phyloP scores from a whole-genome alignment of 1,284 basidiomycete genomes.

The Ganoderma boninense region DNA sequence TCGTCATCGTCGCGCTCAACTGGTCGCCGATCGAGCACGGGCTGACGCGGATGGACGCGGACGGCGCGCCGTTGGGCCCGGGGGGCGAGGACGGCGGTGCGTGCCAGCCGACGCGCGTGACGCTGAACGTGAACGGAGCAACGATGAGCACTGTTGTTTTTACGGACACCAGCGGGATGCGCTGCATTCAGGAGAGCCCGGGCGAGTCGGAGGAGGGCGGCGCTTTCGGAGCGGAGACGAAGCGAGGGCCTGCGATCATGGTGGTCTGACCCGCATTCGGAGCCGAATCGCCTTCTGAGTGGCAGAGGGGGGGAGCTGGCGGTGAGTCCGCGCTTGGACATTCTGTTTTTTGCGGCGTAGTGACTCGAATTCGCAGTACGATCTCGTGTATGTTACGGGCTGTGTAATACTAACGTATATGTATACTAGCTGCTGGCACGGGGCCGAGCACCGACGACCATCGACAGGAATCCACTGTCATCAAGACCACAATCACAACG shows the following conservation, averaged over 20 bases:
- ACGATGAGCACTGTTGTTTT: constrained; percentile 1
- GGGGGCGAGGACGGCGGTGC: background rate
- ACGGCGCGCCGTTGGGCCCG: background rate
- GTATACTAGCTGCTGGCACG: background rate
- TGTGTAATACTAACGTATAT: background rate
- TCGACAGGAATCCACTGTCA: too few species aligned
- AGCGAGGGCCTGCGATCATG: background rate
- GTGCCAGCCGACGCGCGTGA: too few species aligned
- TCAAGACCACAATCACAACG: background rate
- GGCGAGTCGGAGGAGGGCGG: background rate
- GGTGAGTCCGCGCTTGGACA: too few species aligned
- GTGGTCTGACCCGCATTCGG: too few species aligned
- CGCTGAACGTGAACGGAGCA: background rate
- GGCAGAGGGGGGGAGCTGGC: too few species aligned
- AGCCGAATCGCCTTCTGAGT: too few species aligned
- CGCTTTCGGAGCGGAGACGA: background rate
- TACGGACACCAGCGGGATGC: background rate
- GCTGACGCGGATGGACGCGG: background rate
- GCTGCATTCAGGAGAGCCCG: background rate
- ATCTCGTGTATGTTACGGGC: background rate
- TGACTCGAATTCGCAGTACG: too few species aligned
- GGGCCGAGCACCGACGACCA: background rate
- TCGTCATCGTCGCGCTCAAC: constrained; percentile 12
- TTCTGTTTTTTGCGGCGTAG: too few species aligned
- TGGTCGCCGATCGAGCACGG: constrained; percentile 5